A percentile compares a stretch with the other conserved stretches of the same genome.
Evolutionary conservation across 2,329 filamentous ascomycete species (phyloP).

Genomic region (Ploettnerulaceae sp.): DNA sequence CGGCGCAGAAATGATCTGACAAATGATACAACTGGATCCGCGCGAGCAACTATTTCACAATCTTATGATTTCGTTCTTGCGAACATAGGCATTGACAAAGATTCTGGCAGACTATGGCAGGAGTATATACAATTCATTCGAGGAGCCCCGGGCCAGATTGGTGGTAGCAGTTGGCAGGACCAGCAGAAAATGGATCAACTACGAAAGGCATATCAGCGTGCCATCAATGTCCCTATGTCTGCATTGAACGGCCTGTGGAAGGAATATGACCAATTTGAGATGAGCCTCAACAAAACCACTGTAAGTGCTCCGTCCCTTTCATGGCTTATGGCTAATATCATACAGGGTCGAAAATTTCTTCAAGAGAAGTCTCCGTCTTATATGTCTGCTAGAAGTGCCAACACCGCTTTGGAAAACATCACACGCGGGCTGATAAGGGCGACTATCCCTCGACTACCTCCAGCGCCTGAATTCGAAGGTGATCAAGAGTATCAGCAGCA

Average conservation of each 20-base stretch:
- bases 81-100: constrained; percentile 85
- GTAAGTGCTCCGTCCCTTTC: constrained; percentile 43
- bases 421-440: constrained; percentile 70
- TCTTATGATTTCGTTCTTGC: constrained; percentile 91
- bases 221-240: constrained; percentile 79
- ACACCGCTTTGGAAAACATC: constrained; percentile 85
- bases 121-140: constrained; percentile 95
- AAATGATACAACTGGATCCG: constrained; percentile 69
- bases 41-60: constrained; percentile 73
- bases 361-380: constrained; percentile 90
- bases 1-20: constrained; percentile 84
- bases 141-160: constrained; percentile 77
- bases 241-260: constrained; percentile 87
- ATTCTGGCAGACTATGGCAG: constrained; percentile 84
- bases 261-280: constrained; percentile 96
- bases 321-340: constrained; percentile 20
- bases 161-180: constrained; percentile 88
- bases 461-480: constrained; percentile 79
- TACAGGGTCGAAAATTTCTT: constrained; percentile 85
- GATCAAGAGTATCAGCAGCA: constrained; percentile 80
- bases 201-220: constrained; percentile 86
- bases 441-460: constrained; percentile 75
- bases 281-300: constrained; percentile 86
- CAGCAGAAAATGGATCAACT: constrained; percentile 96
- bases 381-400: constrained; percentile 91